Base-by-base conservation (phyloP, 495 filamentous ascomycete genomes). In the Friedmanniomyces endolithicus region DNA sequence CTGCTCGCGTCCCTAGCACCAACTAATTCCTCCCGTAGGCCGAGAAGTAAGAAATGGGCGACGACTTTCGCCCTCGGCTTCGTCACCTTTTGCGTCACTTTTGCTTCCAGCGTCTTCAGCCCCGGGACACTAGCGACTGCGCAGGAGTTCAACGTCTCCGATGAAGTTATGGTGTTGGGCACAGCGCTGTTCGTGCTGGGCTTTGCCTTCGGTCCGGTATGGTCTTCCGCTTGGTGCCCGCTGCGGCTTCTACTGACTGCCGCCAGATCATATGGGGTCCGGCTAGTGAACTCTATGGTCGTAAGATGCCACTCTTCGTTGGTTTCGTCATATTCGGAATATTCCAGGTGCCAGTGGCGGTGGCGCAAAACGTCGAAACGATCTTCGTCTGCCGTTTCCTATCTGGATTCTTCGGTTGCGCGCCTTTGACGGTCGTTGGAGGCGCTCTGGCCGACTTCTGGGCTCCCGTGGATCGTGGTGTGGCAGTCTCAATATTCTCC, bases 311-410 rank as follows among this genome's bases (percentile, higher is more conserved):
- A 1, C 60, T 84, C 16, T 75, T 79, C 60, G 58, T 71, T 9
- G 78, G 78, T 22, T 74, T 77, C 51, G 45, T 70, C 37, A 50
- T 74, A 37, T 81, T 83, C 58, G 69, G 71, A n/a, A 74, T 81
- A 53, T 83, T 84, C 62, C 72, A 80, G 52, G 77, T 84, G 35
- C 78, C 78, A 11, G 75, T 79, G 17, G 81, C 79, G 7, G 73
- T 83, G 4, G 81, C 77, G 0, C 68, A 75, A 53, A 82, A 84
- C 57, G 48, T 80, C 0, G 55, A 76, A 43, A 78, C 77, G 6
- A 75, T 86, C 58, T 64, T 87, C 50, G 57, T 85, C 40, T 77
- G 74, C 57, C 78, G 83, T 0, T 81, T 87, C 62, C 67, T 87
- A 11, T 65, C 72, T 6, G 83, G 82, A 12, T 60, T 77, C 27